A percentile compares a stretch with the other conserved stretches of the same genome.
Evolutionary conservation across 805 yeast species (phyloP).

Genomic region (Peterozyma toletana): DNA sequence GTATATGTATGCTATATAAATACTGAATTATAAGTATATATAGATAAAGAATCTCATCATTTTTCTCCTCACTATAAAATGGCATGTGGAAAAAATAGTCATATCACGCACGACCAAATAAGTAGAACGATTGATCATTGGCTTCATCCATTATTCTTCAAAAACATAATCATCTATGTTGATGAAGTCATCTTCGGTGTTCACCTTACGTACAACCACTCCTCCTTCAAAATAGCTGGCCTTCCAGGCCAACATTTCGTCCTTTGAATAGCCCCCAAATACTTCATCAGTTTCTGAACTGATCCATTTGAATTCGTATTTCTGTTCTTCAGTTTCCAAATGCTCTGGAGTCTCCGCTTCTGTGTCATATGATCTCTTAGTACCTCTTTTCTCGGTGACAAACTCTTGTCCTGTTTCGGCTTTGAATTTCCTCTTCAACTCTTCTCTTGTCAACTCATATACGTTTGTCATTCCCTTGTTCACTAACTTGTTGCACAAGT

Average conservation of each 20-base stretch:
- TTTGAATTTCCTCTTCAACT: constrained; percentile 37
- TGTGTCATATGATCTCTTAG: constrained; percentile 17
- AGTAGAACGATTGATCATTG: too few species aligned
- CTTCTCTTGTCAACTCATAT: constrained; percentile 52
- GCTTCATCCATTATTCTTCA: too few species aligned
- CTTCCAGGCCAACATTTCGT: constrained; percentile 53
- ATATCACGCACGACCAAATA: too few species aligned
- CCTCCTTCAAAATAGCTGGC: constrained; percentile 36
- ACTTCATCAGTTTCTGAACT: constrained; percentile 28
- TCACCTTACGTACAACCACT: constrained; percentile 25
- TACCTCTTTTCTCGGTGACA: constrained; percentile 11
- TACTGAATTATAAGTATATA: too few species aligned
- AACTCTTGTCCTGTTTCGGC: constrained; percentile 33
- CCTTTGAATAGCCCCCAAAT: constrained; percentile 41
- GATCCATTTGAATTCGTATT: constrained; percentile 45
- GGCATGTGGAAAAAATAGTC: too few species aligned
- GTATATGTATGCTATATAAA: too few species aligned
- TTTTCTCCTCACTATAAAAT: too few species aligned
- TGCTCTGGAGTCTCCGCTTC: constrained; percentile 14
- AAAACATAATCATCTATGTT: background rate
- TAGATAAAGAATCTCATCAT: too few species aligned
- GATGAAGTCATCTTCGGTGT: background rate
- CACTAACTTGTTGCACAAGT: constrained; percentile 35
- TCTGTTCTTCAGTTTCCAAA: constrained; percentile 14
- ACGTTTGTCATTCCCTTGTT: constrained; percentile 33